phyloP scores from a whole-genome alignment of 345 rosid species.

The Sonneratia alba region DNA sequence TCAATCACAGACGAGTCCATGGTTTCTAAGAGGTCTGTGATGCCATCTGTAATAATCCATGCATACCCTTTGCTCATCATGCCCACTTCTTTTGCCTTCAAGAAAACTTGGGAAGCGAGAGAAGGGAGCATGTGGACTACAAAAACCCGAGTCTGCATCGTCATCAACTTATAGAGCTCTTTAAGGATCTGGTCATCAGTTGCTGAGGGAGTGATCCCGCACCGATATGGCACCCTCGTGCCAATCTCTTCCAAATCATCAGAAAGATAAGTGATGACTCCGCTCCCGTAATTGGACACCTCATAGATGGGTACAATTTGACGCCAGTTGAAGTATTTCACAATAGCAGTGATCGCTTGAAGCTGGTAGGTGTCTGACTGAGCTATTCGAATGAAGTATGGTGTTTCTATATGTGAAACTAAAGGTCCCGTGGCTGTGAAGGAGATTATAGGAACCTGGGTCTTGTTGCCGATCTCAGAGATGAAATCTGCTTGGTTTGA shows the following conservation, averaged over 20 bases:
- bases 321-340: constrained; percentile 38
- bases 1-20: constrained; percentile 2
- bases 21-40: constrained; percentile 6
- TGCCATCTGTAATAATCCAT: constrained; percentile 37
- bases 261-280: constrained; percentile 26
- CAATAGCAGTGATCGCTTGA: constrained; percentile 25
- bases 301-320: constrained; percentile 25
- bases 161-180: constrained; percentile 39
- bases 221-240: constrained; percentile 14
- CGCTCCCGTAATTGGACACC: constrained; percentile 33
- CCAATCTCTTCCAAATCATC: constrained; percentile 28
- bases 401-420: constrained; percentile 14
- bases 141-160: constrained; percentile 48
- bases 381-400: constrained; percentile 34
- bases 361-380: constrained; percentile 35
- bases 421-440: constrained; percentile 34
- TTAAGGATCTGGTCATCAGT: constrained; percentile 25
- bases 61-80: constrained; percentile 56
- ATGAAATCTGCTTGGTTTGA: constrained; percentile 21
- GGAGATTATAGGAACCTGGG: constrained; percentile 44
- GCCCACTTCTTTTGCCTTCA: constrained; percentile 29
- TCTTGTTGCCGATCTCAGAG: constrained; percentile 16
- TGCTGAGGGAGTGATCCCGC: constrained; percentile 24
- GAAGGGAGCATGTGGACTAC: constrained; percentile 31
- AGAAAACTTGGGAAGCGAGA: constrained; percentile 29